phyloP scores from a whole-genome alignment of 345 rosid genomes.

The Theobroma cacao region DNA sequence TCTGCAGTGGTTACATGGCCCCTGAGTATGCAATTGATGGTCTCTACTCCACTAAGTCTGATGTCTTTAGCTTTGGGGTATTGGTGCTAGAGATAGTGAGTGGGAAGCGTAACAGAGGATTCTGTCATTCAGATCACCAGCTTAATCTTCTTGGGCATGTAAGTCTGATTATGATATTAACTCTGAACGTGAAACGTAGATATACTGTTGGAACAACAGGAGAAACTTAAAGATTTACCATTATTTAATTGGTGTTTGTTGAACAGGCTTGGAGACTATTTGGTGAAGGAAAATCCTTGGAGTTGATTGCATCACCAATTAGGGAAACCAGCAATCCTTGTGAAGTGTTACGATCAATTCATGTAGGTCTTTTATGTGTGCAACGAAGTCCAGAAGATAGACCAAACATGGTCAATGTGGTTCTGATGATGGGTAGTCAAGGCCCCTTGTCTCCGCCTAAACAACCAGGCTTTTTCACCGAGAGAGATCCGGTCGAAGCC shows the following conservation, averaged over 20 bases:
- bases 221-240: no score
- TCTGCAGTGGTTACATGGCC: constrained; percentile 47
- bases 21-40: constrained; percentile 56
- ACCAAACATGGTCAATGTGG: constrained; percentile 25
- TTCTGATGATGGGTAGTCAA: constrained; percentile 17
- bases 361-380: constrained; percentile 21
- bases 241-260: background rate
- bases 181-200: background rate
- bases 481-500: constrained; percentile 11
- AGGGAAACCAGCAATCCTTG: background rate
- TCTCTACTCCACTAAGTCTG: constrained; percentile 38
- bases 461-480: constrained; percentile 26
- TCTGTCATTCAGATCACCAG: constrained; percentile 28
- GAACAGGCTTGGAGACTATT: constrained; percentile 25
- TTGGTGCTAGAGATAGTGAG: constrained; percentile 42
- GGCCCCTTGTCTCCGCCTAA: constrained; percentile 18
- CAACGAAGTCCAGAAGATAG: constrained; percentile 19
- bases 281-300: constrained; percentile 6
- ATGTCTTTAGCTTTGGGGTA: constrained; percentile 50
- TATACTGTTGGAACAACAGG: no score
- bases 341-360: constrained; percentile 14
- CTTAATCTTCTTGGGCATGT: constrained; percentile 46
- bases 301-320: background rate
- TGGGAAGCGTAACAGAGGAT: constrained; percentile 39
- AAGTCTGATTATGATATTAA: background rate